Evolutionary conservation across 257 asterid species (phyloP), one percentile per base, ranked within the genome.

Genomic region (Thymus mandschuricus): DNA sequence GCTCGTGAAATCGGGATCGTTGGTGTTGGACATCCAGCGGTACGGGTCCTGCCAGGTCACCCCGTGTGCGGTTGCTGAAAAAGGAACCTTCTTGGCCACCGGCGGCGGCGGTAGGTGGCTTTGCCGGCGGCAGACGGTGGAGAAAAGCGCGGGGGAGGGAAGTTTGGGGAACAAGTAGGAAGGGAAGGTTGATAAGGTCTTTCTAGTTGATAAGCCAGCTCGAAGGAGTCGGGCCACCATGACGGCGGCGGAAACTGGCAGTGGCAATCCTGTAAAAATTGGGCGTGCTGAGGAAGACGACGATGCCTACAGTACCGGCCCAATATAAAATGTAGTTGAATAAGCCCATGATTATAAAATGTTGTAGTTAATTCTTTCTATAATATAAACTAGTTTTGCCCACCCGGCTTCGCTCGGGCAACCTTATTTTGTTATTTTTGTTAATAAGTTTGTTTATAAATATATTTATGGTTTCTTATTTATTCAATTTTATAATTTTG

Each of bases 21-120:
- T 76, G 69, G 77, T 66, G 74, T 88, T 76, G 75, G 85, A 81
- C 98, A 94, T 94, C 99, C 99, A 94, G 74, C 81, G 89, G 79
- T 86, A 91, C 0, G 93, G 95, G 78, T 94, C 99, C 68, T 83
- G 51, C 93, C 89, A 77, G 64, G 85, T 80, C 13, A 72, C 60
- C 27, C 96, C 96, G 77, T 94, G 92, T 11, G 83, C 89, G 51
- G 86, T 80, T 59, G 81, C 91, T 15, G 82, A 69, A 81, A 85
- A 86, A 71, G 95, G 89, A 8, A 84, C 82, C 76, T 86, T 94
- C 83, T 89, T 94, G 70, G 93, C 80, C 44, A 67, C 40, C 62
- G 96, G 96, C 30, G 90, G 90, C 40, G 75, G 81, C 27, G 81
- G 12, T 34, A 40, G 70, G 33, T 51, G 81, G 76, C 43, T 48